These are phyloP conservation scores for Pythium biforme DNA, from an alignment of 352 stramenopile genomes.

Conservation along the genomic window DNA sequence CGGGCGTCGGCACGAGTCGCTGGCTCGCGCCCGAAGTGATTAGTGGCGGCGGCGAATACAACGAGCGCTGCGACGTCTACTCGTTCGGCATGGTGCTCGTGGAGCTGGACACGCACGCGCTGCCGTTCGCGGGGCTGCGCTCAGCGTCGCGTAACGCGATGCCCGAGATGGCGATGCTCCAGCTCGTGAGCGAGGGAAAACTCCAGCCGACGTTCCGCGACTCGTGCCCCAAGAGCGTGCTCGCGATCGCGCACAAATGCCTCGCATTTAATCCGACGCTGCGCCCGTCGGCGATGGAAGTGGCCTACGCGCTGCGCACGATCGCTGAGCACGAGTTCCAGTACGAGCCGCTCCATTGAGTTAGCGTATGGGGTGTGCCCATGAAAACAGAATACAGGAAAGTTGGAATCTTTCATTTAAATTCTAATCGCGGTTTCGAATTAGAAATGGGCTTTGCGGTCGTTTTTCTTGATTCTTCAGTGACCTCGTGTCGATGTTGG, in stretches of 20 bases:
- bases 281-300: conserved; percentile 1
- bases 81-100: conserved; percentile 19
- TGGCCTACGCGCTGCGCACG: background rate
- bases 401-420: too few species aligned
- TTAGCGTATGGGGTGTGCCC: too few species aligned
- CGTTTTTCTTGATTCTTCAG: too few species aligned
- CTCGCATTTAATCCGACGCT: conserved; percentile 4
- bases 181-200: background rate
- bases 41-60: conserved; percentile 15
- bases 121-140: conserved; percentile 22
- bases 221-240: background rate
- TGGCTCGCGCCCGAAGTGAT: conserved; percentile 27
- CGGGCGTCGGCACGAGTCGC: conserved; percentile 15
- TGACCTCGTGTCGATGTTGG: too few species aligned
- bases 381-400: too few species aligned
- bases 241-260: background rate
- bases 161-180: conserved; percentile 11
- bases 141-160: background rate
- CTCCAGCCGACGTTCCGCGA: conserved; percentile 5
- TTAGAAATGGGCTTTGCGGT: too few species aligned
- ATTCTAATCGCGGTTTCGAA: too few species aligned
- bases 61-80: conserved; percentile 20
- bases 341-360: background rate
- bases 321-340: background rate
- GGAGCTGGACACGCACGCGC: conserved; percentile 20